Percentiles rank a stretch among this genome's conserved stretches.
phyloP scores from a whole-genome alignment of 2,329 filamentous ascomycete species.

The Aspergillus phoenicis region DNA sequence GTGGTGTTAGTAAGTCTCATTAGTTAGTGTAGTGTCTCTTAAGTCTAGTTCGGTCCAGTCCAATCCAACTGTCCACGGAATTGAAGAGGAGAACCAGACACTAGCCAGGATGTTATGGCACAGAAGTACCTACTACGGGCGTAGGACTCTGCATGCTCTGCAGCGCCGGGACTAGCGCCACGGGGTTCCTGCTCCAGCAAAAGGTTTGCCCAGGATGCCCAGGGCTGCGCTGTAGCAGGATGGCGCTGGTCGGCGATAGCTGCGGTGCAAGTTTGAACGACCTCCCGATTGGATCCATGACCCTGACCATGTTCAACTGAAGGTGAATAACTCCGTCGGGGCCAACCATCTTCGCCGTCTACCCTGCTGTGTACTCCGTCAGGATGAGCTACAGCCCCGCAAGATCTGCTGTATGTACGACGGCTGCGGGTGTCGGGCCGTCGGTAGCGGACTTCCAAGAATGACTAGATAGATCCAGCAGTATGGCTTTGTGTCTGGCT shows the following conservation, averaged over 20 bases:
- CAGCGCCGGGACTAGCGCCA: neutral
- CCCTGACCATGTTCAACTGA: neutral
- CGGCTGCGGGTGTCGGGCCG: constrained; percentile 30
- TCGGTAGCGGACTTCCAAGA: constrained; percentile 25
- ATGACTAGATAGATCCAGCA: constrained; percentile 1
- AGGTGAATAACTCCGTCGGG: neutral
- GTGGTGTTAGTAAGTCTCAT: too few species aligned
- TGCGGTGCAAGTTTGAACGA: neutral
- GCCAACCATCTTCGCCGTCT: neutral
- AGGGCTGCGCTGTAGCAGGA: neutral
- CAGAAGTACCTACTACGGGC: neutral
- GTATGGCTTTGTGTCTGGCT: neutral
- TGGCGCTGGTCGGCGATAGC: neutral
- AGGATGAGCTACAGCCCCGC: constrained; percentile 19
- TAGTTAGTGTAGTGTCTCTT: too few species aligned
- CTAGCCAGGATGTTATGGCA: too few species aligned
- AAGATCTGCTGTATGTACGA: constrained; percentile 29
- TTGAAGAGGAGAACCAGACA: too few species aligned
- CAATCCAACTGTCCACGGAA: too few species aligned
- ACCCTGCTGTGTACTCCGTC: constrained; percentile 1
- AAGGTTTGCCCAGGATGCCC: neutral
- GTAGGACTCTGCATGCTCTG: neutral
- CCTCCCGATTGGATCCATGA: neutral
- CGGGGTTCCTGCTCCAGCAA: neutral
- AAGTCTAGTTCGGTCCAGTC: too few species aligned